Conservation (phyloP, 176 grass and related monocot genomes). For the Poa annua region DNA sequence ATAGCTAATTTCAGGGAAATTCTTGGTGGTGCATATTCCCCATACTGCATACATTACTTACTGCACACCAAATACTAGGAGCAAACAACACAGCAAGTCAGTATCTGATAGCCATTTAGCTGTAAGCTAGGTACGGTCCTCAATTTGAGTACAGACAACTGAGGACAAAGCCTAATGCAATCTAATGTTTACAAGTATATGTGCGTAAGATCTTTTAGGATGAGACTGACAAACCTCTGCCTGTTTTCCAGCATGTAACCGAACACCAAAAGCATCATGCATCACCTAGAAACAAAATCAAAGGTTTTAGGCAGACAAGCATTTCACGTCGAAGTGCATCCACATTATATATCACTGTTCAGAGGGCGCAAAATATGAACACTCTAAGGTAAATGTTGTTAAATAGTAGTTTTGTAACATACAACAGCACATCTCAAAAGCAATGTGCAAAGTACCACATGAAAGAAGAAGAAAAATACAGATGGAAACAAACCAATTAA, state of each 20-base stretch:
- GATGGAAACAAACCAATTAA: conserved; percentile 9
- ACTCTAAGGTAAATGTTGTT: background rate
- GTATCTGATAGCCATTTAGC: background rate
- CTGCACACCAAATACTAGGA: background rate
- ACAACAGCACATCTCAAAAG: conserved; percentile 1
- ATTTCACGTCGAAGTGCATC: background rate
- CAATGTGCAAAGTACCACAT: background rate
- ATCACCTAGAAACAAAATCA: conserved; percentile 68
- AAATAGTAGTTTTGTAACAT: conserved; percentile 18
- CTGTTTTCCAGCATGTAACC: conserved; percentile 94
- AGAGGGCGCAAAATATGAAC: background rate
- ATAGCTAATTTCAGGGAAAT: conserved; percentile 9
- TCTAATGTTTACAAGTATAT: background rate
- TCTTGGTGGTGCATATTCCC: background rate
- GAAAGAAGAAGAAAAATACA: conserved; percentile 4
- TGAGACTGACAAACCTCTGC: conserved; percentile 67
- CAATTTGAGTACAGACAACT: background rate
- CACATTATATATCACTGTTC: background rate
- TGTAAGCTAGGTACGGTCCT: background rate
- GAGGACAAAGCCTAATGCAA: background rate
- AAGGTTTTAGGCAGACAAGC: conserved; percentile 4
- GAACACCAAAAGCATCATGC: conserved; percentile 92
- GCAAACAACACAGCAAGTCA: conserved; percentile 8
- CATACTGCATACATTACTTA: background rate
- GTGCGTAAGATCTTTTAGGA: conserved; percentile 13